Conservation (phyloP, 192 early-diverging fungal species). For the Coemansia sp. region DNA sequence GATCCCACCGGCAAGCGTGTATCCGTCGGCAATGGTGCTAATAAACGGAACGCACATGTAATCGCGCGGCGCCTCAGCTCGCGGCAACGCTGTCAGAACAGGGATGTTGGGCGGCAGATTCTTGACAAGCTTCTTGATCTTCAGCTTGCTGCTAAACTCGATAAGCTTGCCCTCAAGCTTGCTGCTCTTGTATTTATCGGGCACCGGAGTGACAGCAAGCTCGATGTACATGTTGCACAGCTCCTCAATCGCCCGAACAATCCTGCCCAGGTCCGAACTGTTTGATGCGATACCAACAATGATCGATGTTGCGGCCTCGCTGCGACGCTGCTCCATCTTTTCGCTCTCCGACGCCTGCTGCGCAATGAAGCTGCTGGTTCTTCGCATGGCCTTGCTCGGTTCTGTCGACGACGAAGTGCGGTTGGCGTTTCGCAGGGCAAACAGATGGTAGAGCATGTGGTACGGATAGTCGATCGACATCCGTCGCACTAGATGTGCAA, state of each 20-base stretch:
- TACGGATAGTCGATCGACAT: conserved; percentile 51
- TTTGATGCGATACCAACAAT: conserved; percentile 17
- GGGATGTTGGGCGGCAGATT: conserved; percentile 37
- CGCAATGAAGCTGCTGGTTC: conserved; percentile 13
- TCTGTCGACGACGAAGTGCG: conserved; percentile 16
- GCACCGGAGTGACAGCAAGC: conserved; percentile 35
- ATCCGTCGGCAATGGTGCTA: conserved; percentile 29
- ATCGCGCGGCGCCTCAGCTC: conserved; percentile 30
- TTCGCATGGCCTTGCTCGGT: conserved; percentile 5
- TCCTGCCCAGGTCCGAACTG: conserved; percentile 21
- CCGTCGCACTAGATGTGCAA: conserved; percentile 27
- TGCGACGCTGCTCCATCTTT: conserved; percentile 46
- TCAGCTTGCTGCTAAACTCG: conserved; percentile 24
- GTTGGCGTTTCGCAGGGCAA: conserved; percentile 52
- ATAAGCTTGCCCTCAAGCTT: conserved; percentile 30
- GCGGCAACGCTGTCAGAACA: conserved; percentile 36
- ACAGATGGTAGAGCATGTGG: conserved; percentile 43
- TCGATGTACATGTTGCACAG: conserved; percentile 47
- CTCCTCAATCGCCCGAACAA: conserved; percentile 39
- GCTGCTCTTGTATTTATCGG: conserved; percentile 39
- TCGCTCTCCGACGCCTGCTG: conserved; percentile 30
- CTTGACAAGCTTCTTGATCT: conserved; percentile 32
- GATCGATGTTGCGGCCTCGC: conserved; percentile 36
- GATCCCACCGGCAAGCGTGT: conserved; percentile 51
- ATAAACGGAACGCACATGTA: conserved; percentile 48